These are phyloP conservation scores for Nicotiana obtusifolia DNA, from an alignment of 257 asterid genomes.

Conservation along the genomic window DNA sequence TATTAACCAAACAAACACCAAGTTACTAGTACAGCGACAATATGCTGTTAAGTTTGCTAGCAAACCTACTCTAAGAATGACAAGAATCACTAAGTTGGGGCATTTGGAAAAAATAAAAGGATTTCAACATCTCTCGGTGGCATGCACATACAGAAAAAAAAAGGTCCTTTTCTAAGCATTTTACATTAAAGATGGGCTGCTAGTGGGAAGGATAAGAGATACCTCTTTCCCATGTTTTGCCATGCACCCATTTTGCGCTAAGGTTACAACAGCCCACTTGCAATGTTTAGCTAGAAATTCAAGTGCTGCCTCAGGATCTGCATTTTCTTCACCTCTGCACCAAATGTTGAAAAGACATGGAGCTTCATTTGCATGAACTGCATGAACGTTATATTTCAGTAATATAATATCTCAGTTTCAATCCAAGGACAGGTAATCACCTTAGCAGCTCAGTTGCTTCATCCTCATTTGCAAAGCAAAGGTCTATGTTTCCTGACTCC, in stretches of 20 bases:
- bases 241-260: conserved; percentile 85
- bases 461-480: conserved; percentile 97
- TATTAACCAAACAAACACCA: background rate
- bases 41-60: background rate
- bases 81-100: background rate
- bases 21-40: background rate
- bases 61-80: background rate
- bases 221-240: conserved; percentile 86
- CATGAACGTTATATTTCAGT: background rate
- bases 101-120: background rate
- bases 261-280: conserved; percentile 90
- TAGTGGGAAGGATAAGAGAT: background rate
- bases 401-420: background rate
- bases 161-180: background rate
- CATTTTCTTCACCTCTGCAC: conserved; percentile 53
- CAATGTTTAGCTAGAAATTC: conserved; percentile 71
- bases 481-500: conserved; percentile 82
- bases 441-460: conserved; percentile 84
- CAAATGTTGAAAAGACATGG: background rate
- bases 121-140: background rate
- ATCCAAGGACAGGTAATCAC: conserved; percentile 29
- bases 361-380: conserved; percentile 3
- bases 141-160: background rate
- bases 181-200: background rate
- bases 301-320: conserved; percentile 64